Base-by-base conservation (phyloP, 106 monocot genomes). In the Dioscorea dumetorum region DNA sequence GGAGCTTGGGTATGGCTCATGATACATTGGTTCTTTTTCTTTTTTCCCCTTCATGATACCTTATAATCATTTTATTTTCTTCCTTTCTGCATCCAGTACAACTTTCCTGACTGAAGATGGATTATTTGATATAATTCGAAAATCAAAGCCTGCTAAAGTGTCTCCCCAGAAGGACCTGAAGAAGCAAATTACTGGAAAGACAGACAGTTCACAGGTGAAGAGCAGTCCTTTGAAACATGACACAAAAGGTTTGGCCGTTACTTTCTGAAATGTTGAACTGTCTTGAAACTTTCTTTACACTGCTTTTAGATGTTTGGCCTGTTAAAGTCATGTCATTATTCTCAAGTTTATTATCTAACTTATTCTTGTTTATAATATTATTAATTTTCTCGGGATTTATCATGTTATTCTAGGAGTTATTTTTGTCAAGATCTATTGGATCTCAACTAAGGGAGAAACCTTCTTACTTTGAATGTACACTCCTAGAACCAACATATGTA, bases 61-160 rank as follows among this genome's bases (percentile, higher is more conserved):
- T 14, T 22, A 61, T 77, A 18, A 31, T 66, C 34, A 50, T 41
- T 17, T 24, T 20, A 3, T 61, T 74, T 34, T 67, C n/a, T 74
- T 24, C 49, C 20, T 28, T 3, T 73, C 9, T 59, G 61, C 32
- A 74, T 73, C 22, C 67, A 99, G 97, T 50, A 77, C 85, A 21
- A 32, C 76, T 41, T 90, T 99, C 72, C 48, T 99, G 69, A 92
- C 92, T 59, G 97, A 99, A 69, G 97, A 99, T 87, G 97, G 85
- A 41, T 77, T 99, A 50, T 99, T 99, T 90, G 85, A 92, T 77
- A 84, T 90, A 87, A 92, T 99, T 57, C 80, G 76, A 17, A 90
- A 89, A 73, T 90, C 97, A 85, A 99, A 87, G 70, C 85, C 87
- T 83, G 72, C 61, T 49, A 90, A 90, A 72, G 33, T 75, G 60